A percentile compares a stretch with the other conserved stretches of the same genome.
Evolutionary conservation across 257 asterid genomes (phyloP).

Genomic region (Nyctanthes arbortristis): DNA sequence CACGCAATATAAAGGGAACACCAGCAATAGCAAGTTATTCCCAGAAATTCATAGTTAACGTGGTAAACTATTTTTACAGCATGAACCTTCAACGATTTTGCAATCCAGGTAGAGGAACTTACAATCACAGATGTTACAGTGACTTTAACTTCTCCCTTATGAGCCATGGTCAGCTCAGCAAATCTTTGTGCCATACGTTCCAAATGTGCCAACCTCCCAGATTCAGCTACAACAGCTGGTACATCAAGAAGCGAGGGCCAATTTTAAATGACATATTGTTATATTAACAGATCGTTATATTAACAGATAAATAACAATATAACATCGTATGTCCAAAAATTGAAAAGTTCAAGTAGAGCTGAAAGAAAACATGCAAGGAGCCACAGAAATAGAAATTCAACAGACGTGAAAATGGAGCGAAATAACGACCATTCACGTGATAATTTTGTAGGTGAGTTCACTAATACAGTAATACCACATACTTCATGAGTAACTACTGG

Average conservation of each 20-base stretch:
- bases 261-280: background rate
- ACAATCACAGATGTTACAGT: constrained; percentile 83
- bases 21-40: background rate
- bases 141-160: constrained; percentile 81
- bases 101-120: constrained; percentile 36
- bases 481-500: background rate
- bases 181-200: constrained; percentile 54
- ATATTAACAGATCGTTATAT: background rate
- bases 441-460: background rate
- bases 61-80: background rate
- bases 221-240: constrained; percentile 67
- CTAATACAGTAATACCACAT: background rate
- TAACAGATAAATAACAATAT: background rate
- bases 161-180: constrained; percentile 85
- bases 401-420: background rate
- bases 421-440: background rate
- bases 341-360: background rate
- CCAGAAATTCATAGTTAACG: background rate
- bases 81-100: background rate
- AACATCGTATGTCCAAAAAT: background rate
- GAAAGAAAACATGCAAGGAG: background rate
- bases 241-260: constrained; percentile 14
- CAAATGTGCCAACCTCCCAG: constrained; percentile 69
- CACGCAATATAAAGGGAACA: background rate
- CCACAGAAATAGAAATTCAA: background rate